These are phyloP conservation scores for Mortierella hygrophila DNA, from an alignment of 192 early-diverging fungal genomes.

Conservation along the genomic window DNA sequence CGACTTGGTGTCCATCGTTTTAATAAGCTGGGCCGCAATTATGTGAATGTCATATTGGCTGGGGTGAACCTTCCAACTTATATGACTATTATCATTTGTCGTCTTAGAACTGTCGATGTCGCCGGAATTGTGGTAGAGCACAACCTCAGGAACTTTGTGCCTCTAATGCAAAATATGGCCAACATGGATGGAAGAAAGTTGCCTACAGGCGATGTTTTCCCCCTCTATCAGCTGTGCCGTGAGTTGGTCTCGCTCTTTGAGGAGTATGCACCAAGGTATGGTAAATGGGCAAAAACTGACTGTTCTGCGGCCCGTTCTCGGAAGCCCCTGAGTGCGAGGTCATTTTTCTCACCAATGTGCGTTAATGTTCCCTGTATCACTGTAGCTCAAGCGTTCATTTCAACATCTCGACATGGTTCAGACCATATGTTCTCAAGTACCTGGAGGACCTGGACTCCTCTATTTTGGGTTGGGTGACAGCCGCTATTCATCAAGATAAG, in stretches of 20 bases:
- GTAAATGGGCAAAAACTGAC: too few relatives aligned
- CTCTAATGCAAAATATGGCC: constrained; percentile 70
- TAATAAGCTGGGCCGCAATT: too few relatives aligned
- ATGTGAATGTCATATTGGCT: too few relatives aligned
- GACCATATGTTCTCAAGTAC: constrained; percentile 76
- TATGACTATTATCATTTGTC: neutral
- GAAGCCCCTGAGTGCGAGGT: too few relatives aligned
- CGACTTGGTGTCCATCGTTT: neutral
- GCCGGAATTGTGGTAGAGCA: constrained; percentile 62
- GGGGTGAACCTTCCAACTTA: neutral
- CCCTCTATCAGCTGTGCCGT: constrained; percentile 67
- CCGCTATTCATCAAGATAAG: constrained; percentile 76
- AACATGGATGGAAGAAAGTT: constrained; percentile 60
- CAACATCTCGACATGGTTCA: constrained; percentile 81
- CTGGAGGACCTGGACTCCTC: constrained; percentile 70
- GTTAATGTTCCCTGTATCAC: neutral
- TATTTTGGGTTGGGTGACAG: constrained; percentile 79
- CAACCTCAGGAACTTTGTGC: constrained; percentile 65
- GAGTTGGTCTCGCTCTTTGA: constrained; percentile 63
- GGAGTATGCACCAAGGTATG: constrained; percentile 61
- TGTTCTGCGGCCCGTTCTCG: too few relatives aligned
- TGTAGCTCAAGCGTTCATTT: constrained; percentile 61
- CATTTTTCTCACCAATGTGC: neutral
- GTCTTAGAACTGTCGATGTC: constrained; percentile 41
- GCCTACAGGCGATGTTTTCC: constrained; percentile 62